Percentiles rank a stretch among this genome's conserved stretches.
phyloP scores from a whole-genome alignment of 2,329 filamentous ascomycete species.

The Pestalotiopsis sp. region DNA sequence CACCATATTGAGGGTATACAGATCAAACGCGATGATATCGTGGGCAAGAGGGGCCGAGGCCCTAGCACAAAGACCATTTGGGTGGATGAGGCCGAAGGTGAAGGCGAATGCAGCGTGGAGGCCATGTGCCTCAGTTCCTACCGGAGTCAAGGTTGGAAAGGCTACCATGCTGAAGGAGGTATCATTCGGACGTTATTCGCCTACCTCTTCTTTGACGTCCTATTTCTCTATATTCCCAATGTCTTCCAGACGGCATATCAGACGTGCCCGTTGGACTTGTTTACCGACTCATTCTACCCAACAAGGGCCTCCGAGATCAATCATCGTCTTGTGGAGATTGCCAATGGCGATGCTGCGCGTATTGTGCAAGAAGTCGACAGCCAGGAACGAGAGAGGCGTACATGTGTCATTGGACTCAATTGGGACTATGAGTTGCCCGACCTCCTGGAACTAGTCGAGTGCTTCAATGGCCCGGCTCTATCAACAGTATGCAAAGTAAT shows the following conservation, averaged over 20 bases:
- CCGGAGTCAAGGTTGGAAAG: slow-evolving; percentile 82
- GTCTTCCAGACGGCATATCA: slow-evolving; percentile 97
- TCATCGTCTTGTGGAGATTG: slow-evolving; percentile 79
- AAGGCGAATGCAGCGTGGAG: slow-evolving; percentile 82
- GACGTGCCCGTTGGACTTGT: slow-evolving; percentile 87
- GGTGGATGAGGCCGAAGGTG: slow-evolving; percentile 73
- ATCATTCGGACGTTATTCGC: slow-evolving; percentile 89
- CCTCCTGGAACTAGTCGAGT: slow-evolving; percentile 73
- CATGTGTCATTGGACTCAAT: slow-evolving; percentile 87
- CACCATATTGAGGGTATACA: slow-evolving; percentile 76
- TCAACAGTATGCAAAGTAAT: slow-evolving; percentile 88
- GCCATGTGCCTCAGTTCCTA: slow-evolving; percentile 92
- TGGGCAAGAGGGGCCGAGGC: slow-evolving; percentile 38
- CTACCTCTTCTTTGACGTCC: slow-evolving; percentile 88
- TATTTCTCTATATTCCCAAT: slow-evolving; percentile 92
- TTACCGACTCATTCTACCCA: slow-evolving; percentile 90
- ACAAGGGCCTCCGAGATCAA: slow-evolving; percentile 88
- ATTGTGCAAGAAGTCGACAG: slow-evolving; percentile 70
- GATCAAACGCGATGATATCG: slow-evolving; percentile 60
- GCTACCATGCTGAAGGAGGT: slow-evolving; percentile 89
- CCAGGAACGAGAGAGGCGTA: slow-evolving; percentile 66
- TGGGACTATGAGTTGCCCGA: slow-evolving; percentile 85
- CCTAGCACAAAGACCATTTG: slow-evolving; percentile 76
- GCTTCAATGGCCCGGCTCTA: slow-evolving; percentile 79
- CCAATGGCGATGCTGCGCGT: slow-evolving; percentile 71